Conservation (phyloP, 495 filamentous ascomycete genomes). For the Entonaema liquescens region DNA sequence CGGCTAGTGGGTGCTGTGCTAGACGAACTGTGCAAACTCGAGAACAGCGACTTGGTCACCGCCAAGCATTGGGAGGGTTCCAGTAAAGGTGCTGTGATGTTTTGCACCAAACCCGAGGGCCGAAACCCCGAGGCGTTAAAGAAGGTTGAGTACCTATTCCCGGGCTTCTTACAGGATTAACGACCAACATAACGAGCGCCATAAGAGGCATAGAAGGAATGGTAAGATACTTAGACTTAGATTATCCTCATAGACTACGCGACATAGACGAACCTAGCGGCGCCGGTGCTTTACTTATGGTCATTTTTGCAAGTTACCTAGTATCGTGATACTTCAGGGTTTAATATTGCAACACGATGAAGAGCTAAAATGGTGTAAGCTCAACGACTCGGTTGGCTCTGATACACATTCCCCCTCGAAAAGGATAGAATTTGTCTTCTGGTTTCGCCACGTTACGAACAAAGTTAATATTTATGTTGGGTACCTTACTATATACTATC, state of each 20-base stretch:
- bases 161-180: slow-evolving; percentile 61
- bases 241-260: slow-evolving; percentile 7
- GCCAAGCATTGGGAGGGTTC: slow-evolving; percentile 78
- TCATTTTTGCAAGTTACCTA: neutral
- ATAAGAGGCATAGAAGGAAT: neutral
- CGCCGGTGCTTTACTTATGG: neutral
- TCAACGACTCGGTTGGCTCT: too few relatives aligned
- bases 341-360: too few relatives aligned
- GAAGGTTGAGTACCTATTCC: slow-evolving; percentile 82
- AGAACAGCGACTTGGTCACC: slow-evolving; percentile 75
- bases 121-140: slow-evolving; percentile 70
- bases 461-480: too few relatives aligned
- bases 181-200: neutral
- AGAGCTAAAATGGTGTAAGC: too few relatives aligned
- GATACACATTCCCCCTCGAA: too few relatives aligned
- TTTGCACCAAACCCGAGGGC: slow-evolving; percentile 73
- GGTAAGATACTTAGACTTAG: slow-evolving; percentile 12
- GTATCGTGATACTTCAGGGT: too few relatives aligned
- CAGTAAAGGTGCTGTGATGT: slow-evolving; percentile 72
- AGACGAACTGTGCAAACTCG: slow-evolving; percentile 79
- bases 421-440: too few relatives aligned
- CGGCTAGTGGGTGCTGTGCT: slow-evolving; percentile 86
- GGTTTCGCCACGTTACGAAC: too few relatives aligned
- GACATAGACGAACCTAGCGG: neutral
- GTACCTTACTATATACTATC: too few relatives aligned